Evolutionary conservation across 805 yeast genomes (phyloP).

Genomic region (Candida hispaniensis): DNA sequence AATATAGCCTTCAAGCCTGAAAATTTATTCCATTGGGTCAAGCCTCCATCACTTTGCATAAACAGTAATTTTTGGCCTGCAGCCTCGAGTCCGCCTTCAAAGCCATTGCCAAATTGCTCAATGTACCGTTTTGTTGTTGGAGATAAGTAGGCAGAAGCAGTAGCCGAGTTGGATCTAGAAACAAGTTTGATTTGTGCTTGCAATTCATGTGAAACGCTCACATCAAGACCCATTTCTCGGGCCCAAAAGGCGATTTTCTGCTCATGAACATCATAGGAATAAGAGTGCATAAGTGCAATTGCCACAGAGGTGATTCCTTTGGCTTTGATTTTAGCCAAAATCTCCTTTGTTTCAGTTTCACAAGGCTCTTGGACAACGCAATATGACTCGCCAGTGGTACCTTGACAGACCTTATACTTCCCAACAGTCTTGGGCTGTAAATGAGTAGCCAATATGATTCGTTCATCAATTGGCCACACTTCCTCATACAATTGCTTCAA

Average conservation of each 20-base stretch:
- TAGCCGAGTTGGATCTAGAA: conserved; percentile 64
- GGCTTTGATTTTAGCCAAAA: conserved; percentile 38
- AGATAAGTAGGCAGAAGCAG: conserved; percentile 74
- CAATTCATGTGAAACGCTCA: conserved; percentile 56
- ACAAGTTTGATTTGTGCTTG: conserved; percentile 74
- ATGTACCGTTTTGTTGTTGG: conserved; percentile 65
- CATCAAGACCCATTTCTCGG: conserved; percentile 54
- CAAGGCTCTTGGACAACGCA: conserved; percentile 46
- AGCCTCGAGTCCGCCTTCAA: conserved; percentile 40
- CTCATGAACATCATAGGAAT: conserved; percentile 65
- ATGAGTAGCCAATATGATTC: conserved; percentile 75
- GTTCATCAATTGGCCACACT: conserved; percentile 79
- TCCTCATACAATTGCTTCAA: conserved; percentile 60
- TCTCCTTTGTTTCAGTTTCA: conserved; percentile 32
- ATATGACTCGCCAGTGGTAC: conserved; percentile 60
- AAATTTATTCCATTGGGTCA: conserved; percentile 71
- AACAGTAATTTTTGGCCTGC: conserved; percentile 36
- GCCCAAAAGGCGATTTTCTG: conserved; percentile 49
- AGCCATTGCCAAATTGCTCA: conserved; percentile 49
- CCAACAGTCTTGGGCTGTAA: conserved; percentile 18
- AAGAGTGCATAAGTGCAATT: conserved; percentile 61
- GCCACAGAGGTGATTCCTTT: conserved; percentile 61
- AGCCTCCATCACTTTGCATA: conserved; percentile 96
- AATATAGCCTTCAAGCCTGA: conserved; percentile 81
- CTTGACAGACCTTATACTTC: conserved; percentile 37